Evolutionary conservation across 2,329 filamentous ascomycete genomes (phyloP), one percentile per base, ranked within the genome.

Genomic region (Cucurbitaria berberidis): DNA sequence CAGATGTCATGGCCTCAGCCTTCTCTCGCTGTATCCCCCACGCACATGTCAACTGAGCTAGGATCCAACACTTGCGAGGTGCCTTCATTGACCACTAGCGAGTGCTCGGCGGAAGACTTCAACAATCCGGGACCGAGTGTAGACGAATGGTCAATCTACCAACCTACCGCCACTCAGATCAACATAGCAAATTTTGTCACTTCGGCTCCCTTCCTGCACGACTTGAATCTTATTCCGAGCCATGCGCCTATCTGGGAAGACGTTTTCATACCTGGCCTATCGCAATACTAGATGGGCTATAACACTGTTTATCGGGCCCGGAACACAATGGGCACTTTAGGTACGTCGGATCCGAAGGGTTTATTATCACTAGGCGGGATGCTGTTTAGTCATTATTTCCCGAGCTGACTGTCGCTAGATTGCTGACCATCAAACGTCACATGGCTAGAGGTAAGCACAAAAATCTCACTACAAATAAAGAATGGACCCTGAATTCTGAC

Each of bases 111-210:
- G 9, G 64, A 64, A 9, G 66, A 69, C 18, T 63, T 54, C 36
- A 57, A 65, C 40, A 63, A 65, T 9, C 58, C 65, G 2, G 48
- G 48, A 35, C 66, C 72, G 13, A 74, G 76, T 30, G 79, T 79
- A 45, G 77, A 81, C 15, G 76, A 76, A 10, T 83, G 81, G 80
- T 72, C 73, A 10, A 76, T 73, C 26, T 81, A 81, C 62, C 74
- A 76, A 41, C 80, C 78, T 61, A 76, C 74, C 30, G 74, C 77
- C 15, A 74, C 72, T 30, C 67, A 78, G 22, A 69, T 78, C 46
- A 77, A 79, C 52, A 59, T 67, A 53, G 42, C 42, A 18, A 66
- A 62, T 27, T 48, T 67, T 9, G 59, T 54, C 13, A 66, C 59
- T 18, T 59, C 60, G 7, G 57, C 57, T 18, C 52, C 59, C 9